Conservation (phyloP, 2,329 filamentous ascomycete genomes). For the Zasmidium cellare region DNA sequence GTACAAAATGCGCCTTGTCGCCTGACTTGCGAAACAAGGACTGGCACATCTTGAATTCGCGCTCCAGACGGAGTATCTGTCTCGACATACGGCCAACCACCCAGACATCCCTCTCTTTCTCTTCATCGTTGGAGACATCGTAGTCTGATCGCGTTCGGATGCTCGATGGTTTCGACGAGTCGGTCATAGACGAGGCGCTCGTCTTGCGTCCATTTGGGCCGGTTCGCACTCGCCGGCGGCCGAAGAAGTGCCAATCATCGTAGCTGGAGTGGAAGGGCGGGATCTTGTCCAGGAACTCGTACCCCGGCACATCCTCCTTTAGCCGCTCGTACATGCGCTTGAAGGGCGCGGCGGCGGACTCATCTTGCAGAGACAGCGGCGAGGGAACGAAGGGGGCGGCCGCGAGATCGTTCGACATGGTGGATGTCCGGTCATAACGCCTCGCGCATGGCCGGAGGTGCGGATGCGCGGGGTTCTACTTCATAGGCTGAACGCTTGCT, state of each 20-base stretch:
- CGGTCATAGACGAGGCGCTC: conserved; percentile 41
- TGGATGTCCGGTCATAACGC: not conserved
- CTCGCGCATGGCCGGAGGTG: not conserved
- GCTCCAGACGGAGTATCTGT: conserved; percentile 79
- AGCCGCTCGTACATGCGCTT: conserved; percentile 36
- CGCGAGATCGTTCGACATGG: not conserved
- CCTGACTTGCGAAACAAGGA: conserved; percentile 57
- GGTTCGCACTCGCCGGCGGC: conserved; percentile 44
- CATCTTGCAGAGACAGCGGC: conserved; percentile 1
- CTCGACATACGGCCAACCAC: conserved; percentile 82
- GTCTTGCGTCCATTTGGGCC: conserved; percentile 28
- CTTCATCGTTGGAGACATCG: conserved; percentile 27
- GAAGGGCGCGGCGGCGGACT: conserved; percentile 21
- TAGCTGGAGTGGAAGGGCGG: conserved; percentile 61
- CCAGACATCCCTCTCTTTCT: conserved; percentile 38
- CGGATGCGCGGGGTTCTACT: not conserved
- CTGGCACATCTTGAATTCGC: conserved; percentile 81
- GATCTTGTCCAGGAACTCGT: conserved; percentile 39
- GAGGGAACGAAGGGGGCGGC: not conserved
- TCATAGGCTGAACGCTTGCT: not conserved
- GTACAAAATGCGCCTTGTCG: conserved; percentile 72
- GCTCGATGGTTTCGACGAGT: conserved; percentile 23
- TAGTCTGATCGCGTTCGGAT: conserved; percentile 29
- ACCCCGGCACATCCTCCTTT: conserved; percentile 34
- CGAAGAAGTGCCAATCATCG: conserved; percentile 73